Percentiles rank a stretch among this genome's conserved stretches.
These are phyloP conservation scores for Nakataea oryzae DNA, from an alignment of 2,329 filamentous ascomycete genomes.

Conservation along the genomic window DNA sequence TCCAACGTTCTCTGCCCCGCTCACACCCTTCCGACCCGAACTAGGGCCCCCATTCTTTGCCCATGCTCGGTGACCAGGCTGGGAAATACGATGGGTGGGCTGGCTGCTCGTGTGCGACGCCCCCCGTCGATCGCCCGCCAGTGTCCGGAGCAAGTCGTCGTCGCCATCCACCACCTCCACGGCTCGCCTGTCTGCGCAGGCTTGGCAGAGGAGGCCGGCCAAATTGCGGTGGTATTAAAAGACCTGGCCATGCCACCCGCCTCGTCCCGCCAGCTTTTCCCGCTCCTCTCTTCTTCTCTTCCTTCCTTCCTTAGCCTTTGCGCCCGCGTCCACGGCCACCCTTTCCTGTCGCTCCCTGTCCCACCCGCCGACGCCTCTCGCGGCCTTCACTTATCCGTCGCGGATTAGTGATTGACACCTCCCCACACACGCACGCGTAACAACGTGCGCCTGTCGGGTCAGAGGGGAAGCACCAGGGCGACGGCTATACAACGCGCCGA, in stretches of 20 bases:
- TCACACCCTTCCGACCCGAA: not conserved
- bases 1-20: not conserved
- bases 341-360: not conserved
- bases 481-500: conserved; percentile 8
- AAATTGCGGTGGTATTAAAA: not conserved
- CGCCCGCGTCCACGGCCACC: not conserved
- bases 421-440: not conserved
- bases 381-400: not conserved
- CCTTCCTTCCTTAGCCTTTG: not conserved
- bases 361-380: not conserved
- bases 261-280: not conserved
- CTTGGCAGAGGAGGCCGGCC: not conserved
- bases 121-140: not conserved
- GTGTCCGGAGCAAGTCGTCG: not conserved
- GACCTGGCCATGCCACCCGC: not conserved
- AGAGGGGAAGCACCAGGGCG: not conserved
- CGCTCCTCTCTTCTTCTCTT: not conserved
- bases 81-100: not conserved
- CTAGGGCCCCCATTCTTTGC: too few species aligned
- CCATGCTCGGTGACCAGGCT: conserved; percentile 2
- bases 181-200: not conserved
- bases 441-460: not conserved
- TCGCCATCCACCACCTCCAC: not conserved
- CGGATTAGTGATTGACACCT: not conserved
- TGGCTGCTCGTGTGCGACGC: not conserved